phyloP scores from a whole-genome alignment of 2,329 filamentous ascomycete species.

The Colletotrichum abscissum region DNA sequence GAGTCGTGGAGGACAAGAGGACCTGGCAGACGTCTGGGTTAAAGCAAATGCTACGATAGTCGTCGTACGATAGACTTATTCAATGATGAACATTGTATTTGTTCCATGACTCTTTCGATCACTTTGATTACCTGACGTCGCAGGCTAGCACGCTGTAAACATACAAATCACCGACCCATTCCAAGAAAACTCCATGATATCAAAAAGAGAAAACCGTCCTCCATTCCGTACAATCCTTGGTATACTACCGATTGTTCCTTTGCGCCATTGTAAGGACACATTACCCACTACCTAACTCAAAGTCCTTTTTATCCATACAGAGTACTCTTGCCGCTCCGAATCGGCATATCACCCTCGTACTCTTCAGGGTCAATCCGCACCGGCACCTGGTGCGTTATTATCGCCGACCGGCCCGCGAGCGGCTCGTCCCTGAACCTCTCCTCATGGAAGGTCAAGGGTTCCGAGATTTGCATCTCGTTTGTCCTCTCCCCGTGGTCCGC shows the following conservation, averaged over 20 bases:
- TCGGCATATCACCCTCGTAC: slow-evolving; percentile 43
- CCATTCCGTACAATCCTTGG: no score
- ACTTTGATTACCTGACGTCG: neutral
- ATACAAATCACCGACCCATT: neutral
- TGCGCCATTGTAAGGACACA: neutral
- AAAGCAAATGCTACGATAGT: neutral
- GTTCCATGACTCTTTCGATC: slow-evolving; percentile 6
- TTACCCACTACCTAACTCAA: neutral
- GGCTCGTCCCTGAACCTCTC: slow-evolving; percentile 42
- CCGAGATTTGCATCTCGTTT: slow-evolving; percentile 43
- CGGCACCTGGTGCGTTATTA: slow-evolving; percentile 13
- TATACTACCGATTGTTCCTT: no score
- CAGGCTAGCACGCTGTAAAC: neutral
- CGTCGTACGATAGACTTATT: slow-evolving; percentile 8
- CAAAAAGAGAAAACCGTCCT: neutral
- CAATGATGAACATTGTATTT: slow-evolving; percentile 33
- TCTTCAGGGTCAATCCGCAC: slow-evolving; percentile 16
- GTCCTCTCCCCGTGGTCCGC: slow-evolving; percentile 38
- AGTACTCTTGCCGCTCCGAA: slow-evolving; percentile 48
- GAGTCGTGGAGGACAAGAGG: slow-evolving; percentile 75
- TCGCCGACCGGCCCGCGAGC: slow-evolving; percentile 23
- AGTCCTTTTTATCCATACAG: slow-evolving; percentile 44
- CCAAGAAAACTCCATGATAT: neutral
- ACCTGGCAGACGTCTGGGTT: slow-evolving; percentile 70
- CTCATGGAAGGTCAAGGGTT: slow-evolving; percentile 41